Conservation (phyloP, 345 rosid genomes). For the Eucalyptus fibrosa region DNA sequence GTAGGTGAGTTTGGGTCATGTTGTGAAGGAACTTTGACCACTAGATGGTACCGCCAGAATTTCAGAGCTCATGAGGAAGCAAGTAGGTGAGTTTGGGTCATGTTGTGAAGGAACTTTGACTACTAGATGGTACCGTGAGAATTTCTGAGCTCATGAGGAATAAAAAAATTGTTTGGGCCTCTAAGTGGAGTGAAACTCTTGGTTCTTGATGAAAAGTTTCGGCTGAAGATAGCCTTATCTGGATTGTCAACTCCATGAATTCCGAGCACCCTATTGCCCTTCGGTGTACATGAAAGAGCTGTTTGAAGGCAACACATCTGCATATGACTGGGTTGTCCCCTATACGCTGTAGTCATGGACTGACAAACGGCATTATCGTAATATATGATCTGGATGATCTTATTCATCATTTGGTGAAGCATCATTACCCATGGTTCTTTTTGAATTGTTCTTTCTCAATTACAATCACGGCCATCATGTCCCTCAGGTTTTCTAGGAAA, state of each 20-base stretch:
- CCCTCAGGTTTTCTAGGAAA: background rate
- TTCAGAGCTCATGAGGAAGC: background rate
- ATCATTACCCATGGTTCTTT: background rate
- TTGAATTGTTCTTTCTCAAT: background rate
- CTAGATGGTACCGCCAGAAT: background rate
- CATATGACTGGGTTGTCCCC: background rate
- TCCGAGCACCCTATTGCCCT: background rate
- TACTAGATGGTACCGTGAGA: background rate
- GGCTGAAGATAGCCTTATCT: background rate
- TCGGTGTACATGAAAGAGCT: background rate
- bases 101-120: background rate
- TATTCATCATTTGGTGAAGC: background rate
- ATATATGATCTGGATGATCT: background rate
- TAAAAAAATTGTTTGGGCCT: background rate
- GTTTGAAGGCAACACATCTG: background rate
- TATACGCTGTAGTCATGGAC: background rate
- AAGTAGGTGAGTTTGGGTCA: background rate
- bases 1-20: background rate
- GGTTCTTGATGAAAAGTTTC: background rate
- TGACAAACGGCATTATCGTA: background rate
- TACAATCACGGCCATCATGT: background rate
- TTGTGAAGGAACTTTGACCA: background rate
- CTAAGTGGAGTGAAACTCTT: background rate
- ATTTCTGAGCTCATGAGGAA: background rate
- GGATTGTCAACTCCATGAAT: background rate